Evolutionary conservation across 176 grass and related monocot genomes (phyloP), one percentile per base, ranked within the genome.

Genomic region (Luzula sylvatica): DNA sequence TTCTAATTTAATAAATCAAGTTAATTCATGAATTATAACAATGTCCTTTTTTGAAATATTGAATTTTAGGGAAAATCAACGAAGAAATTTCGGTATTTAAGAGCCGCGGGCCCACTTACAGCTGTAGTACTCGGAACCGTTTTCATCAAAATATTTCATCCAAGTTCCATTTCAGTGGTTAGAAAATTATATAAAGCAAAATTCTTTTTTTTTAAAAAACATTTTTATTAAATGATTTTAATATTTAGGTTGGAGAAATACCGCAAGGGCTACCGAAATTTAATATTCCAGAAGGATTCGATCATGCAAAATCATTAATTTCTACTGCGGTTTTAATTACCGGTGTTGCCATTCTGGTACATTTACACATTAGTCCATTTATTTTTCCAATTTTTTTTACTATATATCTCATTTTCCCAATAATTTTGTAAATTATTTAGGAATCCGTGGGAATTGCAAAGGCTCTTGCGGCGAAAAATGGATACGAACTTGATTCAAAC

Each of bases 371-470:
- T 51, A 16, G 26, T 50, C n/a, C n/a, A n/a, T n/a, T 35, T 35
- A 11, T 50, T 47, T 25, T 51, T 42, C 22, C 1, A 61, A 43
- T 49, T 8, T 8, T 53, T 40, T 55, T 23, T 30, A 6, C 11
- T 24, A 17, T 26, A 12, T 38, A 23, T 18, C 7, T 9, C 5
- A 7, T 17, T 40, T 56, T 44, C 38, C 27, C 49, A 46, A 13
- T 18, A 40, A 78, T 60, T 73, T 42, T 72, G 11, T 2, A 46
- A 70, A 46, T 11, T 35, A 76, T 68, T 55, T 67, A 95, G 90
- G 90, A 95, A 72, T 95, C 90, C 70, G 90, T 95, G 69, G 90
- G 90, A 30, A 95, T 95, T 35, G 90, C 90, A 67, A 95, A 95
- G 85, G 90, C 83, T 52, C 81, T 95, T 54, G 90, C 90, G 42